Conservation (phyloP, 2,329 filamentous ascomycete genomes). For the Colletotrichum navitas region DNA sequence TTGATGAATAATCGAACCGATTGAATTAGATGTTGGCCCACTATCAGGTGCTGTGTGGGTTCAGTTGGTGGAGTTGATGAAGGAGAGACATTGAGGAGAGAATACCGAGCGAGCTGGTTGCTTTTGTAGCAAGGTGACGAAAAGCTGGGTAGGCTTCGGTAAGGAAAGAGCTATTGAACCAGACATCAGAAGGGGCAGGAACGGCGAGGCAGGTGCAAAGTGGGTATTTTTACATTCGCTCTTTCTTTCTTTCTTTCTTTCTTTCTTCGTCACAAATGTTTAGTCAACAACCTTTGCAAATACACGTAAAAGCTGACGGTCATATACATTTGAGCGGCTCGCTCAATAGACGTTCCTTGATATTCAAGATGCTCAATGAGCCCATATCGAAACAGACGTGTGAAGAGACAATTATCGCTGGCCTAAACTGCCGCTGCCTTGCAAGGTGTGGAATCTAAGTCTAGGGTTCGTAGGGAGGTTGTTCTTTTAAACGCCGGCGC, state of each 20-base stretch:
- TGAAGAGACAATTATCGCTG: background rate
- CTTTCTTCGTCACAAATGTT: background rate
- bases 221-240: background rate
- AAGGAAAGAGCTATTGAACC: background rate
- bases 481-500: slow-evolving; percentile 37
- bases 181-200: background rate
- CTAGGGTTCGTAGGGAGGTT: slow-evolving; percentile 19
- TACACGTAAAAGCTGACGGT: background rate
- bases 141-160: background rate
- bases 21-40: background rate
- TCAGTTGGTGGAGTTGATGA: background rate
- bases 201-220: background rate
- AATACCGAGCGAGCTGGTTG: background rate
- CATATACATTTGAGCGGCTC: background rate
- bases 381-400: background rate
- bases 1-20: background rate
- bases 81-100: background rate
- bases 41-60: background rate
- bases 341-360: background rate
- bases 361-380: background rate
- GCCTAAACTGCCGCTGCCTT: slow-evolving; percentile 3
- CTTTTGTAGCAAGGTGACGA: background rate
- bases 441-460: slow-evolving; percentile 25
- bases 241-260: background rate
- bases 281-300: background rate